These are phyloP conservation scores for Fusarium globosum DNA, from an alignment of 2,329 filamentous ascomycete genomes.

Conservation along the genomic window DNA sequence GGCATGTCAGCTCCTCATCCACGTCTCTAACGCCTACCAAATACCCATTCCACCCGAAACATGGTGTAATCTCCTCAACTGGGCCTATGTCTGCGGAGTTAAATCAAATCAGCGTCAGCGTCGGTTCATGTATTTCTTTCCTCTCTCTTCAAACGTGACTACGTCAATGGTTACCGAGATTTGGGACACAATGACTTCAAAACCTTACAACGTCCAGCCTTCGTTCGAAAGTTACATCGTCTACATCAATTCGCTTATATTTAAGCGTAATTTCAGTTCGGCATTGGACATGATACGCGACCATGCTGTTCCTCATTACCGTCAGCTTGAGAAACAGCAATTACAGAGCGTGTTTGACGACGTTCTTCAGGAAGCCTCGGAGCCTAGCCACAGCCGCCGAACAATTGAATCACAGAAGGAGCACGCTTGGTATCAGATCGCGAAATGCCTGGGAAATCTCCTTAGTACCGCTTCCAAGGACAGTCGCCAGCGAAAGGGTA, in stretches of 20 bases:
- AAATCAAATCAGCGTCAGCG: constrained; percentile 54
- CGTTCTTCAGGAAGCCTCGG: constrained; percentile 41
- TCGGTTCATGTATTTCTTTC: constrained; percentile 45
- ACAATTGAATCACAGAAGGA: constrained; percentile 49
- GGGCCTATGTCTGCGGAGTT: constrained; percentile 69
- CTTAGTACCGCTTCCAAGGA: constrained; percentile 42
- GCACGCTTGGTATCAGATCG: constrained; percentile 48
- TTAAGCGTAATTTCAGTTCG: constrained; percentile 39
- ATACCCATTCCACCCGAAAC: constrained; percentile 66
- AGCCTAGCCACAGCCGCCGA: constrained; percentile 41
- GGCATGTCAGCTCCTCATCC: constrained; percentile 70
- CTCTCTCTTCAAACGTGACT: constrained; percentile 50
- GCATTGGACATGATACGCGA: constrained; percentile 54
- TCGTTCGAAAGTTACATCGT: constrained; percentile 66
- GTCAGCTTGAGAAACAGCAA: constrained; percentile 40
- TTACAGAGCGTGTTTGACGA: constrained; percentile 48
- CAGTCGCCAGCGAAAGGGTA: constrained; percentile 36
- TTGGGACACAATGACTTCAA: constrained; percentile 68
- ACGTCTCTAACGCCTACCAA: constrained; percentile 68
- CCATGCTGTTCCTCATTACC: constrained; percentile 55
- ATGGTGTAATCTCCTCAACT: constrained; percentile 76
- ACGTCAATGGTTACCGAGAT: constrained; percentile 61
- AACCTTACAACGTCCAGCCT: constrained; percentile 67
- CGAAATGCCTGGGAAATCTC: constrained; percentile 43
- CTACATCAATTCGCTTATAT: constrained; percentile 55